Evolutionary conservation across 495 filamentous ascomycete genomes (phyloP), one percentile per base, ranked within the genome.

Genomic region (Ascobolus immersus): DNA sequence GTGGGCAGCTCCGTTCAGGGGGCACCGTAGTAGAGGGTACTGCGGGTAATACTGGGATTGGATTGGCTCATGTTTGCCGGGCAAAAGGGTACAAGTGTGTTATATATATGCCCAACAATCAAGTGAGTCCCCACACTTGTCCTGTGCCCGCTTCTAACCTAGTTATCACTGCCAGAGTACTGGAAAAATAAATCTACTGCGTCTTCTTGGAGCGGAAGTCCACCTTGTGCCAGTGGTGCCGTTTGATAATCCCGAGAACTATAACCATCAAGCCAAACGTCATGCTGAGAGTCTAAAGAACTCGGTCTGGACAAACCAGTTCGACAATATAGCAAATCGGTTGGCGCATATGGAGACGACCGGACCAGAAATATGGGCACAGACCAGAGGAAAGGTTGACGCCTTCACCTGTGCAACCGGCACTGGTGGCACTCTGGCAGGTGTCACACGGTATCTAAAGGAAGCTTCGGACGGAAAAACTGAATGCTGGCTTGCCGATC

Each of bases 221-320:
- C 80, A 82, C 53, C 86, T 86, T n/a, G 86, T 96, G 2, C 86
- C 86, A 6, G 86, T 82, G 2, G 86, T 93, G 4, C 69, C 86
- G n/a, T 93, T 78, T 51, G 86, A 93, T 36, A 76, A 93, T 59
- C 79, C 84, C 14, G 57, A 81, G 28, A 96, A 96, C 56, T 96
- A 93, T 59, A 94, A 96, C 56, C 82, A 92, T 55, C 81, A 92
- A 58, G 86, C 86, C 8, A 62, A 64, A 28, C 61, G 86, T 9
- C 81, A 93, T 53, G 86, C 86, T 22, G 80, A 89, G 55, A 53
- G 59, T 1, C 52, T 80, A 28, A 71, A 75, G 2, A 93, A 93
- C 54, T 81, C 86, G 5, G 81, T 93, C 2, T 96, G 86, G 86
- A 96, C 86, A 18, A 86, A 96, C 56, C 86, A 96, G 52, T 96